Evolutionary conservation across 345 rosid genomes (phyloP).

Genomic region (Abelmoschus esculentus): DNA sequence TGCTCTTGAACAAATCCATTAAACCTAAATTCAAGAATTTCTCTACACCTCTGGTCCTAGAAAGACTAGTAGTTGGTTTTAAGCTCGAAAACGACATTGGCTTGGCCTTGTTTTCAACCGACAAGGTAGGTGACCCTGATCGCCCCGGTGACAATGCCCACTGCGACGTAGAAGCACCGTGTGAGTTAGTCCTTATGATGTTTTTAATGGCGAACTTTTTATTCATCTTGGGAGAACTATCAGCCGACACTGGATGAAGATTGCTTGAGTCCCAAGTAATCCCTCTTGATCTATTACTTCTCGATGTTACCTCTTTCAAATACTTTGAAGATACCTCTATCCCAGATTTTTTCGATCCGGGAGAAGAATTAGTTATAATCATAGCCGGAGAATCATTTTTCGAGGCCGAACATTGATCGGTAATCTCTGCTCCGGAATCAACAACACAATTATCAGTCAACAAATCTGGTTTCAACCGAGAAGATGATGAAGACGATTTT

Average conservation of each 20-base stretch:
- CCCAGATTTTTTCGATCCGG: conserved; percentile 31
- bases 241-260: conserved; percentile 24
- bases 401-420: conserved; percentile 29
- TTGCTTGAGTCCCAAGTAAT: conserved; percentile 20
- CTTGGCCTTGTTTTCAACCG: conserved; percentile 48
- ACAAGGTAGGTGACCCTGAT: conserved; percentile 47
- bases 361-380: conserved; percentile 1
- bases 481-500: not conserved
- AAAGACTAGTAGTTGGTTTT: conserved; percentile 56
- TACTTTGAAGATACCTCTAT: conserved; percentile 52
- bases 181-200: conserved; percentile 50
- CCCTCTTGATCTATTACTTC: conserved; percentile 16
- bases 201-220: conserved; percentile 42
- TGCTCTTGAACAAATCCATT: conserved; percentile 58
- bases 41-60: conserved; percentile 51
- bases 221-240: conserved; percentile 28
- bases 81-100: conserved; percentile 42
- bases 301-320: conserved; percentile 31
- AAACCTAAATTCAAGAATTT: conserved; percentile 58
- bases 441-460: not conserved
- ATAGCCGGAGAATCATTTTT: conserved; percentile 16
- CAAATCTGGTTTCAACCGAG: conserved; percentile 15
- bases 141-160: conserved; percentile 89
- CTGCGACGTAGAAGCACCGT: conserved; percentile 48
- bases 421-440: conserved; percentile 34